These are phyloP conservation scores for Plasmodium knowlesi DNA, from an alignment of 169 alveolate species.

Conservation along the genomic window DNA sequence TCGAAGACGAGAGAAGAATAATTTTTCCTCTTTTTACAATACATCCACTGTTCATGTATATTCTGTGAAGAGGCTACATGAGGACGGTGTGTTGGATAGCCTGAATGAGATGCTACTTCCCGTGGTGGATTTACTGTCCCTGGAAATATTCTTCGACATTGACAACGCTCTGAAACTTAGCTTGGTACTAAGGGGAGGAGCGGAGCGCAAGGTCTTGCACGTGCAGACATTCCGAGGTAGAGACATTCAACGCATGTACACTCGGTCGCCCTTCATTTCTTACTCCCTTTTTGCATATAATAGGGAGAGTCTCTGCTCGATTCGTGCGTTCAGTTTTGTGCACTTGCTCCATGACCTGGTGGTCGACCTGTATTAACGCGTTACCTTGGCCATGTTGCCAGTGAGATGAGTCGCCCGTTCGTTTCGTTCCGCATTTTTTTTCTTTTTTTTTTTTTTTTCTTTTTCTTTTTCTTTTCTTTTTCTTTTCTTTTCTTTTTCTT, in stretches of 20 bases:
- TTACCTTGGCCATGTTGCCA: too few species aligned
- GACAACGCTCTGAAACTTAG: slow-evolving; percentile 17
- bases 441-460: background rate
- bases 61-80: background rate
- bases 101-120: background rate
- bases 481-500: background rate
- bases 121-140: slow-evolving; percentile 11
- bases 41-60: slow-evolving; percentile 43
- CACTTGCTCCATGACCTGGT: slow-evolving; percentile 40
- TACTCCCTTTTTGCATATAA: slow-evolving; percentile 20
- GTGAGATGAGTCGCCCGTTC: too few species aligned
- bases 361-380: slow-evolving; percentile 2
- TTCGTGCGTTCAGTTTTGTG: slow-evolving; percentile 9
- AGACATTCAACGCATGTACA: slow-evolving; percentile 34
- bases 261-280: slow-evolving; percentile 31
- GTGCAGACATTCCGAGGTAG: slow-evolving; percentile 10
- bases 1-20: background rate
- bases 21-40: background rate
- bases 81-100: background rate
- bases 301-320: slow-evolving; percentile 7
- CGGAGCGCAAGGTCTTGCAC: slow-evolving; percentile 1
- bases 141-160: slow-evolving; percentile 30
- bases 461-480: background rate
- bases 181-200: background rate
- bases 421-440: too few species aligned